Percentiles rank a stretch among this genome's conserved stretches.
Evolutionary conservation across 2,329 filamentous ascomycete genomes (phyloP).

Genomic region (Phoma sp.): DNA sequence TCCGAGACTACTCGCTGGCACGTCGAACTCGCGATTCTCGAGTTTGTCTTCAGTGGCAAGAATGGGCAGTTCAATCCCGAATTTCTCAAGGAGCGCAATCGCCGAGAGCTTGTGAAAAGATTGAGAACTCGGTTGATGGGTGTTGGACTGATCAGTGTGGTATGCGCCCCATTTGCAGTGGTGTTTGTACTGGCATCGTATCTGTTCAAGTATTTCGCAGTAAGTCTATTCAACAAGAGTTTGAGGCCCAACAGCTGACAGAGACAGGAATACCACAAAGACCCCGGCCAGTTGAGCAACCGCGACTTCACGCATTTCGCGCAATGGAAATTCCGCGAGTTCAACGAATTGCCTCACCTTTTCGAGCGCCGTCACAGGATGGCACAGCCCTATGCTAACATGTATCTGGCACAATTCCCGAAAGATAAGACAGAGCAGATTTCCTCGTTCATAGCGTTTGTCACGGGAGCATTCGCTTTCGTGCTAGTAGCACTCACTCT

Average conservation of each 20-base stretch:
- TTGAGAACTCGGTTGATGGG: slow-evolving; percentile 80
- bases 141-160: slow-evolving; percentile 82
- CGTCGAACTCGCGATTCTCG: slow-evolving; percentile 85
- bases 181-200: slow-evolving; percentile 86
- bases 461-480: slow-evolving; percentile 83
- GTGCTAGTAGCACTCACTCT: slow-evolving; percentile 84
- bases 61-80: slow-evolving; percentile 84
- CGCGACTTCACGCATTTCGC: slow-evolving; percentile 91
- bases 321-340: slow-evolving; percentile 98
- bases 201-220: slow-evolving; percentile 94
- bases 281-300: slow-evolving; percentile 84
- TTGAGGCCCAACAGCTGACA: slow-evolving; percentile 69
- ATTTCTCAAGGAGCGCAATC: slow-evolving; percentile 83
- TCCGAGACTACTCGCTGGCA: slow-evolving; percentile 93
- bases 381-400: slow-evolving; percentile 90
- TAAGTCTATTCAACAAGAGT: slow-evolving; percentile 50
- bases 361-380: slow-evolving; percentile 90
- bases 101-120: slow-evolving; percentile 77
- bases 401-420: slow-evolving; percentile 94
- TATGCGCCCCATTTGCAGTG: slow-evolving; percentile 87
- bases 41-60: slow-evolving; percentile 86
- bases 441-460: slow-evolving; percentile 83
- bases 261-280: slow-evolving; percentile 86
- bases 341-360: slow-evolving; percentile 93
- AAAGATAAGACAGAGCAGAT: slow-evolving; percentile 91